These are phyloP conservation scores for Austroboletus eburneus DNA, from an alignment of 768 basidiomycete genomes.

Conservation along the genomic window DNA sequence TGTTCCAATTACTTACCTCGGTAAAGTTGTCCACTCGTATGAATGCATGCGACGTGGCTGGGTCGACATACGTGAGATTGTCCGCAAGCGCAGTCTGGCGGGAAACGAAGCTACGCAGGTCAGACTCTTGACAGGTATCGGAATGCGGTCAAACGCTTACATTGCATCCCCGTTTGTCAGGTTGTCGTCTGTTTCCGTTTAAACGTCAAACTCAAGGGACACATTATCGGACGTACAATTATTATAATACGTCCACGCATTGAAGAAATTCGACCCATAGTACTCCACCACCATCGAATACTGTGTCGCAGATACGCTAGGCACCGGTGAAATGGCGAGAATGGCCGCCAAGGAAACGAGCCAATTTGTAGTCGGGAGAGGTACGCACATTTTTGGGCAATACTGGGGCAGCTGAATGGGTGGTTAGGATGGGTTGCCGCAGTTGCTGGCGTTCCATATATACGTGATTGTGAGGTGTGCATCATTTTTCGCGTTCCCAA, in stretches of 20 bases:
- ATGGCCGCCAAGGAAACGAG: constrained; percentile 6
- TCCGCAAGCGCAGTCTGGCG: constrained; percentile 39
- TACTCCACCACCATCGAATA: constrained; percentile 57
- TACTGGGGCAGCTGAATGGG: not conserved
- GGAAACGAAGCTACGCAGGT: constrained; percentile 43
- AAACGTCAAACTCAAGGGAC: too few relatives aligned
- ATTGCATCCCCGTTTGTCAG: constrained; percentile 62
- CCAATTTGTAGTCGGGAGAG: not conserved
- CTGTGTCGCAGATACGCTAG: constrained; percentile 26
- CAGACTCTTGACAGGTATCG: not conserved
- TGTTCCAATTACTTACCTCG: constrained; percentile 30
- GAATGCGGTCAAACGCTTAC: constrained; percentile 27
- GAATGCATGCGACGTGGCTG: constrained; percentile 63
- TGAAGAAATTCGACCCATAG: constrained; percentile 58
- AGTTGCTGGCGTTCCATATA: constrained; percentile 4
- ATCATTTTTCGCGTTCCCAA: not conserved
- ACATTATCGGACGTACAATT: constrained; percentile 42
- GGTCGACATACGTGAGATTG: constrained; percentile 59
- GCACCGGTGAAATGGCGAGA: constrained; percentile 7
- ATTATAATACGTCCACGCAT: constrained; percentile 64
- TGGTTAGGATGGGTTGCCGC: not conserved
- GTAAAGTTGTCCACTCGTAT: constrained; percentile 74
- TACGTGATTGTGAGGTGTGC: not conserved
- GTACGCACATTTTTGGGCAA: constrained; percentile 6
- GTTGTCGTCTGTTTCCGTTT: constrained; percentile 67